These are phyloP conservation scores for Trichoderma gamsii DNA, from an alignment of 495 filamentous ascomycete genomes.

Conservation along the genomic window DNA sequence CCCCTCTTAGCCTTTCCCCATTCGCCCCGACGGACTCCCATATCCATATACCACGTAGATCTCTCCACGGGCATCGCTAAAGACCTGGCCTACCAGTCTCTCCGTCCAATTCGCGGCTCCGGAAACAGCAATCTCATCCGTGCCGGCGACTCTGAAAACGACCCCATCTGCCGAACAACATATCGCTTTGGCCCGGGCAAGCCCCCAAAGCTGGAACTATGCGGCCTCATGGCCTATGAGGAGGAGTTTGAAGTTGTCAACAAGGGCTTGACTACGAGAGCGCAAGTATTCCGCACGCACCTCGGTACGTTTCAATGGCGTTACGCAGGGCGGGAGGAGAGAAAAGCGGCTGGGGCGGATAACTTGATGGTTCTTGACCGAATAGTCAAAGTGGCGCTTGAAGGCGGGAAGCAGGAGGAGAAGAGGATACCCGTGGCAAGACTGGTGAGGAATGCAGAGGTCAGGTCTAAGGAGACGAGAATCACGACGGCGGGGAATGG, in stretches of 20 bases:
- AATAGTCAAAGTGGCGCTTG: conserved; percentile 19
- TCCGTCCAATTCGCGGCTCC: conserved; percentile 36
- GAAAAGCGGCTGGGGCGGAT: conserved; percentile 25
- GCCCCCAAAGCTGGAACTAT: conserved; percentile 25
- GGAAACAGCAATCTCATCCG: conserved; percentile 35
- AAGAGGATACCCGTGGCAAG: conserved; percentile 35
- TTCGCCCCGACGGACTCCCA: conserved; percentile 36
- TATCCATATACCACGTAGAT: conserved; percentile 36
- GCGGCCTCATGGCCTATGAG: conserved; percentile 16
- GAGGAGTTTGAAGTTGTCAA: conserved; percentile 30
- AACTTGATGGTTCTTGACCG: conserved; percentile 36
- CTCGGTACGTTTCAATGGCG: conserved; percentile 44
- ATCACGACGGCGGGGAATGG: conserved; percentile 46
- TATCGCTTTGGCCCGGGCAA: conserved; percentile 47
- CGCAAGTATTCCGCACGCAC: conserved; percentile 32
- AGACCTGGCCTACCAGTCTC: conserved; percentile 36
- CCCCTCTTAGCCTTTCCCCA: conserved; percentile 38
- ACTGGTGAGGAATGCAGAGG: conserved; percentile 38
- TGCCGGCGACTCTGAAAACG: conserved; percentile 22
- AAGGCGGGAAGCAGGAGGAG: conserved; percentile 19
- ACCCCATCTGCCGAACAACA: conserved; percentile 34
- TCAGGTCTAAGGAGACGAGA: conserved; percentile 37
- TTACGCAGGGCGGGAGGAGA: conserved; percentile 36
- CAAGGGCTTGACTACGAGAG: conserved; percentile 35
- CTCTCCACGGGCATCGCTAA: conserved; percentile 18